Percentiles rank a stretch among this genome's conserved stretches.
These are phyloP conservation scores for Boletellus deceptivus DNA, from an alignment of 1,284 basidiomycete species.

Conservation along the genomic window DNA sequence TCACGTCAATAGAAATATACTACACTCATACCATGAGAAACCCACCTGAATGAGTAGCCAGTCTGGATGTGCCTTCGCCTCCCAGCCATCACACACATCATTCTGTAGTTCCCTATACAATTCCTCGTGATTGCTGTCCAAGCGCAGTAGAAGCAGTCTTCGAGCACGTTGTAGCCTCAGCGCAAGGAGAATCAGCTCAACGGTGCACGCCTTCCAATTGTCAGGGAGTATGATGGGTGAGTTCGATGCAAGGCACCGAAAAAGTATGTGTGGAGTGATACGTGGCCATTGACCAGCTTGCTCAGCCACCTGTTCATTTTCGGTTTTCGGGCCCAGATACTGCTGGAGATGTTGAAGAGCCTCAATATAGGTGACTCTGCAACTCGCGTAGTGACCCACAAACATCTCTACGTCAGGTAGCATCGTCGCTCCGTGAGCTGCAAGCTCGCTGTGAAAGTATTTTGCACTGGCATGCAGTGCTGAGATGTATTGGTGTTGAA, in stretches of 20 bases:
- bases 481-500: slow-evolving; percentile 16
- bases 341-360: neutral
- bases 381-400: neutral
- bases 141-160: slow-evolving; percentile 7
- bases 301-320: neutral
- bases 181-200: slow-evolving; percentile 25
- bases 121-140: slow-evolving; percentile 21
- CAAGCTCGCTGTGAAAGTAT: neutral
- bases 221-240: neutral
- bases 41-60: slow-evolving; percentile 47
- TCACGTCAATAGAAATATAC: neutral
- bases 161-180: slow-evolving; percentile 35
- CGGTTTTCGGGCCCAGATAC: neutral
- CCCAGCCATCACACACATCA: slow-evolving; percentile 10
- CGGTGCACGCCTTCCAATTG: slow-evolving; percentile 32
- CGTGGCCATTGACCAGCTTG: neutral
- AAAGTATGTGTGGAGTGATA: neutral
- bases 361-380: neutral
- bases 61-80: slow-evolving; percentile 28
- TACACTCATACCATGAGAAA: neutral
- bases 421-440: no score
- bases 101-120: slow-evolving; percentile 35
- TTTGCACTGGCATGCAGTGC: slow-evolving; percentile 15
- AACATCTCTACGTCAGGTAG: neutral
- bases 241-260: slow-evolving; percentile 1